phyloP scores from a whole-genome alignment of 129 eudicot species.

The Apium graveolens region DNA sequence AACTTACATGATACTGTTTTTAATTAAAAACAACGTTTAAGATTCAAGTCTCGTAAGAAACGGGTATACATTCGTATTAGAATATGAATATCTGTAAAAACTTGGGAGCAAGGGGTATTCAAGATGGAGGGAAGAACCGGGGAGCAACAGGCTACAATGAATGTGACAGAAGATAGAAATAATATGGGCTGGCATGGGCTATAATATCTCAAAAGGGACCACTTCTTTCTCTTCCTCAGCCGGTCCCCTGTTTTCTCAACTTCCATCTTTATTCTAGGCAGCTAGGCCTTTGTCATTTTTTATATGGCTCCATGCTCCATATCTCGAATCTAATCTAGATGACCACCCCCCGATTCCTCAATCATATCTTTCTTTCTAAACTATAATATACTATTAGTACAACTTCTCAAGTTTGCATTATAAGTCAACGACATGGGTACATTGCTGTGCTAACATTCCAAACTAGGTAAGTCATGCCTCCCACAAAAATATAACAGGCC shows the following conservation, averaged over 20 bases:
- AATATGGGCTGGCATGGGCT: constrained; percentile 11
- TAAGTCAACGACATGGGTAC: background rate
- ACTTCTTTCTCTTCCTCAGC: background rate
- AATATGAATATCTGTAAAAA: too few relatives aligned
- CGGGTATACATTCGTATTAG: background rate
- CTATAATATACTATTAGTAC: background rate
- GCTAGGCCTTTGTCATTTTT: background rate
- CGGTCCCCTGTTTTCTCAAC: background rate
- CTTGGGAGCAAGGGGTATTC: background rate
- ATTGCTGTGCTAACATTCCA: background rate
- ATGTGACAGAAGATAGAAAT: background rate
- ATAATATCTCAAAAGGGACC: constrained; percentile 3
- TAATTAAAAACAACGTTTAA: background rate
- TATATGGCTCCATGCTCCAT: constrained; percentile 3
- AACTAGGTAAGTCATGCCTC: too few relatives aligned
- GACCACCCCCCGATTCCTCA: background rate
- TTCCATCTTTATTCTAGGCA: background rate
- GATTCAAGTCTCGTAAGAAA: background rate
- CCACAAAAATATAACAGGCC: background rate
- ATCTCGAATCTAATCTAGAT: constrained; percentile 3
- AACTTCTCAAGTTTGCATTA: background rate
- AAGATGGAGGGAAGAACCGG: background rate
- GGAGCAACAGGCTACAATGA: background rate
- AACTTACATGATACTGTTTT: too few relatives aligned
- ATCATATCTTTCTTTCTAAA: background rate